Conservation (phyloP, 352 stramenopile species). For the Elongisporangium prolatum region DNA sequence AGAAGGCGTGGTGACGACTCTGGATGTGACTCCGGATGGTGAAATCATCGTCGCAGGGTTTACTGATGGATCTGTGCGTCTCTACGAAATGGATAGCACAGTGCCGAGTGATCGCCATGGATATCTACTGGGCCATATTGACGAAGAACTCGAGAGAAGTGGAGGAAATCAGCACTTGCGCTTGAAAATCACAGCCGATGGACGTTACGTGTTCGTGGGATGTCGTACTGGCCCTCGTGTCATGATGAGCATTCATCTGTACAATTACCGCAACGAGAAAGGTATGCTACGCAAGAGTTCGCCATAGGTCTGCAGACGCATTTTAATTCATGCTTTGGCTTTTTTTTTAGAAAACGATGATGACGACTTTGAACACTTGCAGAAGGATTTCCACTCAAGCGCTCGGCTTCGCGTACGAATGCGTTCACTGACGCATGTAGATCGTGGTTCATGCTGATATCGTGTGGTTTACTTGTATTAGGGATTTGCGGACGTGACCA, state of each 20-base stretch:
- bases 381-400: constrained; percentile 68
- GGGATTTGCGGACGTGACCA: constrained; percentile 72
- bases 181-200: constrained; percentile 75
- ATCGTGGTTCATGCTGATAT: constrained; percentile 2
- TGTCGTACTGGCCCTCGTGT: constrained; percentile 59
- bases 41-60: constrained; percentile 83
- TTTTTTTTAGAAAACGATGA: constrained; percentile 56
- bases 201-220: constrained; percentile 79
- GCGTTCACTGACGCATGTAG: neutral
- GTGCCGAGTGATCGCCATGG: constrained; percentile 76
- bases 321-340: neutral
- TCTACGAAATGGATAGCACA: constrained; percentile 85
- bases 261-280: constrained; percentile 81
- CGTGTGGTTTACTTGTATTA: constrained; percentile 17
- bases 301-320: neutral
- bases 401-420: constrained; percentile 46
- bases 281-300: constrained; percentile 23
- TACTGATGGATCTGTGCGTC: constrained; percentile 65
- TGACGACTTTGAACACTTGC: constrained; percentile 75
- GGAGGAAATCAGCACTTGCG: constrained; percentile 46
- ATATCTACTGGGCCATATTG: constrained; percentile 76
- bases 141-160: constrained; percentile 63
- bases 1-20: constrained; percentile 59
- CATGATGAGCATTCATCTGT: constrained; percentile 79
- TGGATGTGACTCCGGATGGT: constrained; percentile 74